phyloP scores from a whole-genome alignment of 305 asterid species.

The Fraxinus sp. region DNA sequence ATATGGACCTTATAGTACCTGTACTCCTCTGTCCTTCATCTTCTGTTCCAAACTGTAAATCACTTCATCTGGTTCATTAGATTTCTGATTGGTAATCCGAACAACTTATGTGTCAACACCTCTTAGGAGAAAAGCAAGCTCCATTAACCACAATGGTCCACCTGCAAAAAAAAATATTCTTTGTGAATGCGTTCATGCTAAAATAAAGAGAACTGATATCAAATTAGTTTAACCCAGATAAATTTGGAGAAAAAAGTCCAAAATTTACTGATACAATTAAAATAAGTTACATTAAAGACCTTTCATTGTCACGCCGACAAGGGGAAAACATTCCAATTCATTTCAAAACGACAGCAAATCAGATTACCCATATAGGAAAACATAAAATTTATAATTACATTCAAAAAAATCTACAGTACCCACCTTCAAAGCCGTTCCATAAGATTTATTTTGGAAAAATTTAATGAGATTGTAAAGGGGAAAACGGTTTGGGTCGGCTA shows the following conservation, averaged over 20 bases:
- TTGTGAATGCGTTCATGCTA: not conserved
- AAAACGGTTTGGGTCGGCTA: too few relatives aligned
- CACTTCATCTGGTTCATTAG: conserved; percentile 57
- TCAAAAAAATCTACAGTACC: too few relatives aligned
- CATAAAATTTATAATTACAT: too few relatives aligned
- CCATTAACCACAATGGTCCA: conserved; percentile 84
- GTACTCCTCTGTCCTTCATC: conserved; percentile 77
- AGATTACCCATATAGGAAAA: too few relatives aligned
- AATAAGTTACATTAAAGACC: not conserved
- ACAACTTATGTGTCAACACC: conserved; percentile 67
- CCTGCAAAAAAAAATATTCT: conserved; percentile 36
- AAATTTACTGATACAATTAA: not conserved
- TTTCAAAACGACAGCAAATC: too few relatives aligned
- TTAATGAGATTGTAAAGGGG: too few relatives aligned
- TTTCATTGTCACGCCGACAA: not conserved
- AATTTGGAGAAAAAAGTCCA: not conserved
- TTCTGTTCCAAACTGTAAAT: conserved; percentile 68
- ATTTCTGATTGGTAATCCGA: conserved; percentile 88
- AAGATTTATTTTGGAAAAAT: too few relatives aligned
- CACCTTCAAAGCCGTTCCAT: too few relatives aligned
- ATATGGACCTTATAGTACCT: conserved; percentile 43
- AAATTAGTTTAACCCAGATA: not conserved
- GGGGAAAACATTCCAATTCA: too few relatives aligned
- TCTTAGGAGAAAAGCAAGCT: conserved; percentile 88
- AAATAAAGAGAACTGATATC: not conserved